phyloP scores from a whole-genome alignment of 192 early-diverging fungal species.

The Lobulomyces angularis region DNA sequence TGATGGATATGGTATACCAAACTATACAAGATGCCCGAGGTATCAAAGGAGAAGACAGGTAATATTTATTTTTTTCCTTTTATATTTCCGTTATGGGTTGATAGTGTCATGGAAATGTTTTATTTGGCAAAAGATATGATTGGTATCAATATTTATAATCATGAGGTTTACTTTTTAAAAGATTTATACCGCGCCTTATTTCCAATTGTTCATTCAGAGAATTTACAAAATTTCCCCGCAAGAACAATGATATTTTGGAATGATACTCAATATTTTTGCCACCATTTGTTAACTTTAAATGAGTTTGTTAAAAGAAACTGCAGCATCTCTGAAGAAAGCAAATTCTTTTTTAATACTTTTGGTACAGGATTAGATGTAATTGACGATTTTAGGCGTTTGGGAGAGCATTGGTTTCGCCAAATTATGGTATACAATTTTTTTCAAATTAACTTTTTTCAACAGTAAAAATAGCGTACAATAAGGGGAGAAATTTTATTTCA shows the following conservation, averaged over 20 bases:
- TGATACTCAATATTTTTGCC: constrained; percentile 45
- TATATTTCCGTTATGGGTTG: not conserved
- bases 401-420: constrained; percentile 35
- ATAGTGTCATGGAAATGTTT: no score
- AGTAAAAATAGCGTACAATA: constrained; percentile 44
- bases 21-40: constrained; percentile 8
- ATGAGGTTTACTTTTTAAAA: no score
- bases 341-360: constrained; percentile 14
- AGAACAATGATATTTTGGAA: constrained; percentile 52
- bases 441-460: not conserved
- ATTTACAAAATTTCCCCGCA: constrained; percentile 38
- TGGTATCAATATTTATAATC: no score
- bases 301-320: constrained; percentile 30
- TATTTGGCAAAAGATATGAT: no score
- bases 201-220: constrained; percentile 45
- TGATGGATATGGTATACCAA: constrained; percentile 24
- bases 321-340: constrained; percentile 17
- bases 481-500: constrained; percentile 27
- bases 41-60: constrained; percentile 5
- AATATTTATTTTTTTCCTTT: constrained; percentile 3
- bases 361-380: constrained; percentile 40
- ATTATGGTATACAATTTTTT: constrained; percentile 35
- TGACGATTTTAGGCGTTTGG: constrained; percentile 30
- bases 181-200: constrained; percentile 52
- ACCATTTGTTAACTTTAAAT: constrained; percentile 25